Evolutionary conservation across 2,329 filamentous ascomycete species (phyloP), one percentile per base, ranked within the genome.

Genomic region (Lachnellula cervina): DNA sequence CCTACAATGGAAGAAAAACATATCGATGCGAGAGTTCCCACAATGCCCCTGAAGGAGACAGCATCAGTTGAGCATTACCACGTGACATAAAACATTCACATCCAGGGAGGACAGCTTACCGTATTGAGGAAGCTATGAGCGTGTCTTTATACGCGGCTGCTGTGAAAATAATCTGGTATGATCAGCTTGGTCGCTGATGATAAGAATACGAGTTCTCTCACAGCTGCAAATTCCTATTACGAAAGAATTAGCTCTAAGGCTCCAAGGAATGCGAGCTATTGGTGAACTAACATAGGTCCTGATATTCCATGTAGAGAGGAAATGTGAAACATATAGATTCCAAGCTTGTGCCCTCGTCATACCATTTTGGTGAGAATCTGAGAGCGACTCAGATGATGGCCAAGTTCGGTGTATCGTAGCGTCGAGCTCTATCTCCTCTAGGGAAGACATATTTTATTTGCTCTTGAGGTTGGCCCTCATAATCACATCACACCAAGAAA

Each of bases 261-360:
- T 16, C 13, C 5, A 17, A 37, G 7, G 28, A 25, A 17, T 42
- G 4, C 34, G 47, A 38, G 45, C 2, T 16, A 34, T n/a, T 28
- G 4, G 9, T 32, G 9, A 32, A 32, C 44, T 47, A 9, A 54
- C 47, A 56, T 65, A 83, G 49, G 76, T 74, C 46, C 80, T 74
- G 5, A 78, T 76, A 65, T 82, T 83, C 79, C 79, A 82, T 40
- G 78, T 78, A 16, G 80, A 82, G 5, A 82, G 70, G 51, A 77
- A 75, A 65, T 83, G 79, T 19, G 77, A 81, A 19, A 76, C 65
- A 58, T 81, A 83, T 6, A 81, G 64, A 53, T 70, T 70, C 38
- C 64, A 62, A 5, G 72, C 71, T 51, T 74, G 72, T 5, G 68
- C 59, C 59, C 63, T 66, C 14, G 65, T 71, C 58, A 73, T 67